Base-by-base conservation (phyloP, 129 eudicot species). In the Calendula officinalis region DNA sequence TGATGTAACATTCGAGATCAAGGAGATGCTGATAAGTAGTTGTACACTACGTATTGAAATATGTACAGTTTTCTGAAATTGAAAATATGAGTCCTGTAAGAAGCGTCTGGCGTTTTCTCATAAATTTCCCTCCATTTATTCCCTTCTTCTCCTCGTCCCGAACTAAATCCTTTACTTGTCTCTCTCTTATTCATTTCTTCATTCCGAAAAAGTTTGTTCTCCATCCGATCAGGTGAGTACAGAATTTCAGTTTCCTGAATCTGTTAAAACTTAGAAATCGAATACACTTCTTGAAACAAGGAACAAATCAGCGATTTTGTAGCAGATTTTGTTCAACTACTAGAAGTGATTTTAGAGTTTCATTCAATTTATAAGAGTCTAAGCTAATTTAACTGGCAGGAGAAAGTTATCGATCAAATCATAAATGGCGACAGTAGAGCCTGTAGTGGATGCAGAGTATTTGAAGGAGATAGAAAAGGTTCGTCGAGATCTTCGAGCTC, bases 401-500 rank as follows among this genome's bases (percentile, higher is more conserved):
- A 51, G 45, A 15, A 34, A 49, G 13, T 51, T 40, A 50, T 12
- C 15, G 64, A 67, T 34, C 53, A 2, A 10, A 48, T 11, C 62
- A 37, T 30, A 35, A 40, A 81, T 71, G 77, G 77, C 71, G 51
- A 51, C 68, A 45, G 16, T 44, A 13, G 61, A 67, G 62, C 56
- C 57, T 13, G 64, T 68, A 59, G 89, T 82, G 22, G 78, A 79
- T 36, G 78, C 73, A 10, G 85, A 77, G 70, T 92, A 92, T 67
- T n/a, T 81, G 74, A 92, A 88, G 85, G 91, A 85, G 68, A 80
- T 92, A 1, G 95, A 88, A 37, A 77, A 56, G 64, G 83, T 95
- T 48, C 90, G 91, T 47, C 75, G 91, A 62, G 86, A 83, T 56
- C 95, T 92, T 35, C 84, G 95, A 33, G 95, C 98, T 62, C 96